Base-by-base conservation (phyloP, 805 yeast species). In the Sugiyamaella marilandica region DNA sequence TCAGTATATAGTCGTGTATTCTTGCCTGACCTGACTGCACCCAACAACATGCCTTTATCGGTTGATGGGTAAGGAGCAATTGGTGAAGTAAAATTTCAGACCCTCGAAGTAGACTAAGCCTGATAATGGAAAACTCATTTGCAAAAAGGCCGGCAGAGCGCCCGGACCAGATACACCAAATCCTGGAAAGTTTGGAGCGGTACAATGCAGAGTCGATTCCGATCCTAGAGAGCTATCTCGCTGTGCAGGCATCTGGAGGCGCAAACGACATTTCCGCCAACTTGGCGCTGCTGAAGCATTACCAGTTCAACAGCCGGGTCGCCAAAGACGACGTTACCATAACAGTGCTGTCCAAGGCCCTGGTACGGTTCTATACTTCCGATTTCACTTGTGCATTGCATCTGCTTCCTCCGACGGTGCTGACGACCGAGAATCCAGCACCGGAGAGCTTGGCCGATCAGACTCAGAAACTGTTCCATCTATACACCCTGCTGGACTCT, bases 341-440 rank as follows among this genome's bases (percentile, higher is more conserved):
- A 16, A 71, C 71, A 55, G 63, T 72, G 32, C 67, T 76, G 24
- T 57, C 72, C 46, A 70, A 73, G 56, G 76, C 79, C 7, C 63
- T 76, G 47, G 63, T 71, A 49, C 68, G 68, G 41, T 77, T 73
- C 59, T 65, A 66, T 51, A 66, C 72, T 43, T 63, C 70, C 41
- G 80, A 76, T 57, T 76, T 77, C 64, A 60, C 72, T 35, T 62
- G 75, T 36, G 73, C 71, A 50, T 64, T 77, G 45, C 79, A 77
- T 54, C 64, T 76, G 29, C 66, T 76, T 45, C 80, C 80, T 18
- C 63, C 76, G 10, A 66, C 68, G 35, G 70, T 71, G 7, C 60
- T 70, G 37, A 34, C 62, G 4, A 49, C 59, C 13, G 54, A 57
- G 47, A 64, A 63, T 32, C 52, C 50, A 11, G 51, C 59, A 2